Evolutionary conservation across 352 stramenopile genomes (phyloP), one percentile per base, ranked within the genome.

Genomic region (Achlya hypogyna): DNA sequence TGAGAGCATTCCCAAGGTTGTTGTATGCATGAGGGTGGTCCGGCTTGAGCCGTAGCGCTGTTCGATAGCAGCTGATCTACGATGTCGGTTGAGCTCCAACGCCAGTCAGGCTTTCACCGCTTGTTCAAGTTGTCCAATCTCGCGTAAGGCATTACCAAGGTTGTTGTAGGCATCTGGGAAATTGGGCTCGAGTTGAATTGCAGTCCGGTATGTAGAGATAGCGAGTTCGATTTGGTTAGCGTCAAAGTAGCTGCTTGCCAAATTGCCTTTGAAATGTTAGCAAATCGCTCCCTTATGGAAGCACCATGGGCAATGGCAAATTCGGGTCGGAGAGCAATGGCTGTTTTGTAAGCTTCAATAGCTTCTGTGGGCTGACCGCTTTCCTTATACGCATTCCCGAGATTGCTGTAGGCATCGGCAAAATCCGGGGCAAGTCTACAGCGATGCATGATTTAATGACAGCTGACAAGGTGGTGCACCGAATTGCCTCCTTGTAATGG

Each of bases 81-180:
- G 9, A 62, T 25, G 38, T 10, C 4, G 4, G 1, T 0, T 20
- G 2, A 25, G 25, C 3, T 59, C 10, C 16, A 8, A 31, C 8
- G 32, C 0, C 27, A 23, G 5, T 18, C 38, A 45, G 34, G n/a
- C 3, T 23, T 9, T 14, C 47, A 35, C 23, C 5, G 82, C 75
- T 40, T 89, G 82, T 45, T 92, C 84, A 23, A 92, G 72, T 51
- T 96, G 80, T 5, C 81, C 85, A 42, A 90, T 78, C 51, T 96
- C 89, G 10, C 88, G 78, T 42, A 97, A 71, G 10, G 93, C 93
- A 53, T 97, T 98, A 29, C 89, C 93, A 25, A 98, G 72, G 69
- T 98, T 98, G 72, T 98, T 98, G 77, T 95, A 96, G 0, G 90
- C 93, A 69, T 98, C 89, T 0, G 89, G 87, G 47, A 97, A 97